These are phyloP conservation scores for Hymenoscyphus repandus DNA, from an alignment of 2,329 filamentous ascomycete species.

Conservation along the genomic window DNA sequence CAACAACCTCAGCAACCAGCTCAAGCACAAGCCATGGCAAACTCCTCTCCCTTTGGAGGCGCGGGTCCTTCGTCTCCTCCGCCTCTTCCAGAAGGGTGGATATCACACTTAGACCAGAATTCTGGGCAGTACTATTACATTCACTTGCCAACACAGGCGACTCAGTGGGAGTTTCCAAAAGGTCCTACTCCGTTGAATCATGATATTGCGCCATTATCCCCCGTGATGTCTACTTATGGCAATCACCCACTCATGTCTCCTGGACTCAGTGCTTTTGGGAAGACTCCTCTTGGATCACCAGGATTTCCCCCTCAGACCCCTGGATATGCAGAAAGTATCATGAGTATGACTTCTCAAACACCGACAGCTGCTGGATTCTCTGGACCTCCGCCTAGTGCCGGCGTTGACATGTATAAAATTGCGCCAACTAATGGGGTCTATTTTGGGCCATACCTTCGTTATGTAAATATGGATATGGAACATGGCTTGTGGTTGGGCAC, in stretches of 20 bases:
- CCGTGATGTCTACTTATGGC: conserved; percentile 66
- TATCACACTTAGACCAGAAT: conserved; percentile 88
- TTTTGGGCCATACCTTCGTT: conserved; percentile 92
- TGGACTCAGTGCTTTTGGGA: conserved; percentile 47
- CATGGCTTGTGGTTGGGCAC: conserved; percentile 87
- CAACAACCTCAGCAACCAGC: conserved; percentile 21
- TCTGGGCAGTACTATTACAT: conserved; percentile 99
- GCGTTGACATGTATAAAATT: conserved; percentile 91
- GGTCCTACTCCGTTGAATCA: conserved; percentile 85
- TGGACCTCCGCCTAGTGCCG: conserved; percentile 80
- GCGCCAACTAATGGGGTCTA: conserved; percentile 94
- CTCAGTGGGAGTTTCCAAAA: conserved; percentile 98
- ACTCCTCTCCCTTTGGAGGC: conserved; percentile 36
- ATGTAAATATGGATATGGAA: conserved; percentile 96
- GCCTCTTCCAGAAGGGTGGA: conserved; percentile 95
- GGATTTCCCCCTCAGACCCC: conserved; percentile 79
- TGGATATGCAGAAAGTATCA: conserved; percentile 78
- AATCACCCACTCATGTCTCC: conserved; percentile 66
- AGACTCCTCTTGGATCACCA: conserved; percentile 70
- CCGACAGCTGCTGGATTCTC: conserved; percentile 78
- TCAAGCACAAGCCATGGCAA: conserved; percentile 31
- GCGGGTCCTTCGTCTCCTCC: conserved; percentile 77
- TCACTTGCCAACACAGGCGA: conserved; percentile 88
- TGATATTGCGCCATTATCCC: conserved; percentile 77
- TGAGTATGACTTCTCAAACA: conserved; percentile 71